Evolutionary conservation across 2,329 filamentous ascomycete genomes (phyloP).

Genomic region (Hypoxylon sp.): DNA sequence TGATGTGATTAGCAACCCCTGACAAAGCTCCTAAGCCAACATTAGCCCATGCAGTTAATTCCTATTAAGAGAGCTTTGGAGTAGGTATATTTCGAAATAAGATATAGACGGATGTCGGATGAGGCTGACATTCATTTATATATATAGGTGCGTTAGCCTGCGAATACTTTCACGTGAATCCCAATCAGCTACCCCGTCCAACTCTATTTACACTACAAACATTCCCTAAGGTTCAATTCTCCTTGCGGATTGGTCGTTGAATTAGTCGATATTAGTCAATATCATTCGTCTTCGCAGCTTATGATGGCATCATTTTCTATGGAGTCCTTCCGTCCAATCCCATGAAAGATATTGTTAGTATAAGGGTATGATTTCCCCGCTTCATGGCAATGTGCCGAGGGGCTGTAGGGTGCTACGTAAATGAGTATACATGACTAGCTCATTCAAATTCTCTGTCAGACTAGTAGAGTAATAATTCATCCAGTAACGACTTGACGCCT

Average conservation of each 20-base stretch:
- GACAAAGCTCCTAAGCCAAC: background rate
- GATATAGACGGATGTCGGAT: background rate
- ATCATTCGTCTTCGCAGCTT: slow-evolving; percentile 27
- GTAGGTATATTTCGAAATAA: too few species aligned
- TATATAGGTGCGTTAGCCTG: background rate
- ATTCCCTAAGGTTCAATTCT: background rate
- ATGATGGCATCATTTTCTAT: slow-evolving; percentile 35
- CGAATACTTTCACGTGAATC: background rate
- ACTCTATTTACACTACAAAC: background rate
- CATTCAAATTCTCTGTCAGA: background rate
- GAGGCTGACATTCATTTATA: background rate
- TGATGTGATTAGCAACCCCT: background rate
- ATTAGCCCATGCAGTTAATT: background rate
- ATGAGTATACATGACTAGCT: background rate
- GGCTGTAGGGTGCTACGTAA: background rate
- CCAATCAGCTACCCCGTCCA: background rate
- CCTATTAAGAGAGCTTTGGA: background rate
- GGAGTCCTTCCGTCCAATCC: slow-evolving; percentile 25
- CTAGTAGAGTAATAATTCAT: background rate
- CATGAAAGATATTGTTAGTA: background rate
- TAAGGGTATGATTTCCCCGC: slow-evolving; percentile 31
- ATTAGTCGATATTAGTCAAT: background rate
- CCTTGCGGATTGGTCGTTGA: background rate
- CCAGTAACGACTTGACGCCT: background rate
- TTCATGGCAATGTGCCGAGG: background rate